Conservation (phyloP, 176 grass and related monocot genomes). For the Eleusine indica region DNA sequence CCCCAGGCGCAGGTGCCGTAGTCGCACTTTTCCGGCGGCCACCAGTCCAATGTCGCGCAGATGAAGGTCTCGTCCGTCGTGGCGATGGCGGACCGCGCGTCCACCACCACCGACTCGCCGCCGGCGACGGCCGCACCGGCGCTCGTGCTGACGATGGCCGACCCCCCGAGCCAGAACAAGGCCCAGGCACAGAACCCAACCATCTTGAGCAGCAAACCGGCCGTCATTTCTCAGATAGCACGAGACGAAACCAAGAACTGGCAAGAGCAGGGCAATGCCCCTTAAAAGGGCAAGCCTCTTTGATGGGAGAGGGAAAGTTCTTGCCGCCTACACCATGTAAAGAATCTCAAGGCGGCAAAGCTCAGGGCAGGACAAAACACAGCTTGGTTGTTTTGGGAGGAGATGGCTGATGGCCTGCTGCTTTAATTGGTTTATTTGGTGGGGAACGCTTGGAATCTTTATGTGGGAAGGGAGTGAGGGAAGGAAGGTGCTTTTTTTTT, state of each 20-base stretch:
- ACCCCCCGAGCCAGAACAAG: constrained; percentile 49
- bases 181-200: constrained; percentile 54
- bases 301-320: constrained; percentile 21
- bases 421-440: constrained; percentile 35
- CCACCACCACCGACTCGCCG: constrained; percentile 48
- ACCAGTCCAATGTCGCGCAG: constrained; percentile 88
- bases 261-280: constrained; percentile 22
- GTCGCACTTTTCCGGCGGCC: constrained; percentile 90
- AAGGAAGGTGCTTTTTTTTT: background rate
- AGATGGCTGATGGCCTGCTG: background rate
- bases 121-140: constrained; percentile 11
- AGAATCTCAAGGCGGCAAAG: constrained; percentile 13
- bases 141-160: constrained; percentile 27
- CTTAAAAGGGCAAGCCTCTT: constrained; percentile 23
- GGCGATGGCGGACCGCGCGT: constrained; percentile 45
- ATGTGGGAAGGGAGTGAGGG: background rate
- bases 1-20: constrained; percentile 90
- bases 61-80: constrained; percentile 68
- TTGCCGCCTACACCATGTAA: constrained; percentile 45
- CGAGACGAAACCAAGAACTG: background rate
- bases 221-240: constrained; percentile 27
- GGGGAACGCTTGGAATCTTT: constrained; percentile 47
- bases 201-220: constrained; percentile 28
- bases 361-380: constrained; percentile 13
- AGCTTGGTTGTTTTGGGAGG: constrained; percentile 24